These are phyloP conservation scores for Pisolithus sp. DNA, from an alignment of 768 basidiomycete species.

Conservation along the genomic window DNA sequence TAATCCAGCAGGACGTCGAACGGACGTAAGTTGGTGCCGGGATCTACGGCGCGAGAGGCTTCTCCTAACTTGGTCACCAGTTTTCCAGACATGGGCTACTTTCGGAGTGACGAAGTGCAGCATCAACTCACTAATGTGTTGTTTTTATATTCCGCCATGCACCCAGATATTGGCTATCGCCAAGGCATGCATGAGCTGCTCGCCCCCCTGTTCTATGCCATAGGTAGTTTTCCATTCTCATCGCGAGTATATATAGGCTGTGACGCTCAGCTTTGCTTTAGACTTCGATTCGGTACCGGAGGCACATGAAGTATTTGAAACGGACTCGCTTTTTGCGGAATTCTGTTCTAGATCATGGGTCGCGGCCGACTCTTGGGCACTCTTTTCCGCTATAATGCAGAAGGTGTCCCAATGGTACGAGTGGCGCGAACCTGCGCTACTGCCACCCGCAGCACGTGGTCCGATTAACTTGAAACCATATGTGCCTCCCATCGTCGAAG, in stretches of 20 bases:
- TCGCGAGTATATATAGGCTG: constrained; percentile 2
- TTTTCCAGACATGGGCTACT: constrained; percentile 95
- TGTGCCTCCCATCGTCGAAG: constrained; percentile 77
- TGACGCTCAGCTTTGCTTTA: constrained; percentile 28
- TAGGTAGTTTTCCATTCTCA: constrained; percentile 18
- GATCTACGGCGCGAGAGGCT: background rate
- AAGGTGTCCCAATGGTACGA: constrained; percentile 75
- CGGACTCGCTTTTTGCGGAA: constrained; percentile 42
- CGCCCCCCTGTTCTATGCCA: constrained; percentile 76
- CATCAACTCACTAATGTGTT: constrained; percentile 78
- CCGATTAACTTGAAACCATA: constrained; percentile 53
- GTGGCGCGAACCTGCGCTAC: constrained; percentile 45
- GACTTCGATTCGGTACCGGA: constrained; percentile 71
- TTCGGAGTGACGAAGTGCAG: constrained; percentile 70
- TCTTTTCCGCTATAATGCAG: constrained; percentile 79
- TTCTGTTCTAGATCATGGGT: constrained; percentile 64
- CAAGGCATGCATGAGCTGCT: constrained; percentile 99
- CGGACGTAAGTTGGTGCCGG: constrained; percentile 64
- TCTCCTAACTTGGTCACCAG: constrained; percentile 34
- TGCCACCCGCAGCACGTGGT: constrained; percentile 29
- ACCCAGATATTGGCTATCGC: constrained; percentile 84
- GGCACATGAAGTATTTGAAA: constrained; percentile 19
- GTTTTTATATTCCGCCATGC: constrained; percentile 73
- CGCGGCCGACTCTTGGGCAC: constrained; percentile 80
- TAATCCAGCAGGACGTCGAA: constrained; percentile 91